Conservation (phyloP, 129 eudicot species). For the Ambrosia trifida region DNA sequence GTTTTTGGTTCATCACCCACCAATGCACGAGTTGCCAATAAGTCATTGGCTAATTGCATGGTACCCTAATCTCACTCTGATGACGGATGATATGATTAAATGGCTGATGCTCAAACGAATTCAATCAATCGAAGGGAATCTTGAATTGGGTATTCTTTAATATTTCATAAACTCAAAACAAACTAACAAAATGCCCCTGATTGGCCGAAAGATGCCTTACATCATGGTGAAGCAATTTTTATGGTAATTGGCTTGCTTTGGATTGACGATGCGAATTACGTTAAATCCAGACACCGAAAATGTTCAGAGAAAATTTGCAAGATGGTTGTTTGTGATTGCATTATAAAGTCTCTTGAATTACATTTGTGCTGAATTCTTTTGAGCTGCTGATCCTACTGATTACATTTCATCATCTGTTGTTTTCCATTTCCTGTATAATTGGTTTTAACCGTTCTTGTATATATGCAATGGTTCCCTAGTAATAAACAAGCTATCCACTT, state of each 20-base stretch:
- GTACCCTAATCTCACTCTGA: neutral
- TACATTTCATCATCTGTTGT: neutral
- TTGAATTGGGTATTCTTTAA: neutral
- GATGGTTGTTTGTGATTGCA: slow-evolving; percentile 9
- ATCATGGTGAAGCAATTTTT: too few relatives aligned
- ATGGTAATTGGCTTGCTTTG: neutral
- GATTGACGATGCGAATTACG: neutral
- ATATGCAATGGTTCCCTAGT: neutral
- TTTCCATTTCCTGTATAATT: neutral
- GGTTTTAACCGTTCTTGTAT: neutral
- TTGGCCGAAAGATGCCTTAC: neutral
- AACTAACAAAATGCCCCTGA: neutral
- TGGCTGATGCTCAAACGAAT: neutral
- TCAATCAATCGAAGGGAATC: neutral
- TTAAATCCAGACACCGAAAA: neutral
- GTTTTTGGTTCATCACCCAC: neutral
- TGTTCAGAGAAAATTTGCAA: neutral
- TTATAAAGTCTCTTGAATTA: slow-evolving; percentile 2
- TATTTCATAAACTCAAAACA: neutral
- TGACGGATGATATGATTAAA: neutral
- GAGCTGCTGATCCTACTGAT: neutral
- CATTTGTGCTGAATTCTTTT: neutral
- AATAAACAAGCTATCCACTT: neutral
- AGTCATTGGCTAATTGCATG: neutral
- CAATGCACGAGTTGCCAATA: neutral